Evolutionary conservation across 2,329 filamentous ascomycete genomes (phyloP), one percentile per base, ranked within the genome.

Genomic region (Penicillium expansum): DNA sequence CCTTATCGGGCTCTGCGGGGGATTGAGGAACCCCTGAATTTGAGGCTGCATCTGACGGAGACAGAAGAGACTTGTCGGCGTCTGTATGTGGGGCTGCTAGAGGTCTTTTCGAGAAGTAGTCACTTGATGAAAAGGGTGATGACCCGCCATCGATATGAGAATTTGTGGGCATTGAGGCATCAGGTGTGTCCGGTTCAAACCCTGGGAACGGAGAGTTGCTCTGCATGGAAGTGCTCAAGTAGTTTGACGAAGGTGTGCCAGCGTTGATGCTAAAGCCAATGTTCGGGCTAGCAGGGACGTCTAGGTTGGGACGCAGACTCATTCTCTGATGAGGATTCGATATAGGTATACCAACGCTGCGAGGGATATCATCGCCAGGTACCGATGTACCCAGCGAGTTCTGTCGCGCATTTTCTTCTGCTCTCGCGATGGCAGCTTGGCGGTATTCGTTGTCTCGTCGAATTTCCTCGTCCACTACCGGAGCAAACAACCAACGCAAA

Each of bases 401-500:
- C n/a, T 81, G 73, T 33, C 78, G 79, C 51, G 82, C 79, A 30
- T 82, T 80, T 66, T 86, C 85, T 59, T 86, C 84, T 5, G 83
- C 79, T 16, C 76, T 80, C 33, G 85, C 82, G 50, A 91, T 83
- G 8, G 96, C 77, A 44, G 83, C 82, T 43, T 85, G 80, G n/a
- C 93, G 85, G 70, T 89, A 86, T 0, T 76, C 78, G 67, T 90
- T 86, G 68, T 99, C 94, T 51, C 91, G 85, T 62, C 83, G 86
- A 64, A 96, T 89, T 72, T 97, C 91, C 72, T 97, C 92, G 59
- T 96, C 90, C 52, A 99, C 89, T 41, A 97, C 80, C 54, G 89
- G 89, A 10, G 88, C 86, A 76, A 99, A 99, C 0, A 99, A 82
- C 73, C 97, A 96, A 33, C 94, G 86, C 58, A 99, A 78, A 44